Conservation (phyloP, 768 basidiomycete species). For the Lentinula sp. region DNA sequence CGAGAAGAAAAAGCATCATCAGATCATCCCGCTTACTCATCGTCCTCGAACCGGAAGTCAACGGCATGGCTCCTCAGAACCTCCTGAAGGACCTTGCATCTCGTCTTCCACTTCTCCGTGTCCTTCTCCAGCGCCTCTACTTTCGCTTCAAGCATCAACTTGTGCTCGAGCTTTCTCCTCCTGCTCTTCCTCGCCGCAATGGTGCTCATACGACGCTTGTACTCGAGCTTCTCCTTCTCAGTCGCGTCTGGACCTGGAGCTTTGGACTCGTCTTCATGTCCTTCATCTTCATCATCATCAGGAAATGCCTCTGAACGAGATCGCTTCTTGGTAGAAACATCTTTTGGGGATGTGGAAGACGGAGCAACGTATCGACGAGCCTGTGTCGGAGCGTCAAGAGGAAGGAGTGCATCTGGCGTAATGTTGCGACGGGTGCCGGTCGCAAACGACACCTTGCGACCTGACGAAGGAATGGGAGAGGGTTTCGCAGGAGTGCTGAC, state of each 20-base stretch:
- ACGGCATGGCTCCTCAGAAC: background rate
- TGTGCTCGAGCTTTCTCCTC: conserved; percentile 61
- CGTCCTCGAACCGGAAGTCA: conserved; percentile 4
- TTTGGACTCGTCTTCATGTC: conserved; percentile 28
- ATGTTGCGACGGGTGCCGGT: conserved; percentile 48
- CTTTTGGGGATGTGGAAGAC: conserved; percentile 74
- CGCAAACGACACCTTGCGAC: conserved; percentile 21
- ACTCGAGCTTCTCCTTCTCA: conserved; percentile 52
- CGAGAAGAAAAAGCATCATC: background rate
- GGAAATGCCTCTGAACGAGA: conserved; percentile 24
- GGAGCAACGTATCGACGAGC: conserved; percentile 65
- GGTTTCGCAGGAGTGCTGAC: conserved; percentile 7
- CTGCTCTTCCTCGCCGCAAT: conserved; percentile 61
- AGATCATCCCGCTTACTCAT: background rate
- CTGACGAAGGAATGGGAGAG: conserved; percentile 14
- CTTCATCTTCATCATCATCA: conserved; percentile 14
- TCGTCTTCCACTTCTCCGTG: conserved; percentile 40
- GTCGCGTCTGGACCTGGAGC: conserved; percentile 22
- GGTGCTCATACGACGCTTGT: conserved; percentile 65
- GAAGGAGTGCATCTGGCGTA: conserved; percentile 57
- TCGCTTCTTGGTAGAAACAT: conserved; percentile 66
- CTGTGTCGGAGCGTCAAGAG: conserved; percentile 77
- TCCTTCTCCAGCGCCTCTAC: conserved; percentile 36
- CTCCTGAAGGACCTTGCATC: conserved; percentile 17
- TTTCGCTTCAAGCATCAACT: conserved; percentile 43